phyloP scores from a whole-genome alignment of 805 yeast species.

The Ogataea siamensis region DNA sequence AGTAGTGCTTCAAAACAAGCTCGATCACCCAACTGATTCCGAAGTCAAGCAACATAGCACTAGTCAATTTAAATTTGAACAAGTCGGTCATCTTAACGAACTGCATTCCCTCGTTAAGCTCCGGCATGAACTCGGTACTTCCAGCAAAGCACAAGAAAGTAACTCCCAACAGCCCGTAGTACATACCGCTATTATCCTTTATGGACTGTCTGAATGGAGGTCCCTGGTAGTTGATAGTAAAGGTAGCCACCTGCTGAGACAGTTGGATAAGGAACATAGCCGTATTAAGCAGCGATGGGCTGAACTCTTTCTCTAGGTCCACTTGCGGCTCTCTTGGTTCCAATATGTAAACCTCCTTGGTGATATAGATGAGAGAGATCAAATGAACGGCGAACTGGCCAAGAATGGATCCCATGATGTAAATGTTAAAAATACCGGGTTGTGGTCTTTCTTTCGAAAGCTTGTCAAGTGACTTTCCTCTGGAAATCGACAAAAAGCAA shows the following conservation, averaged over 20 bases:
- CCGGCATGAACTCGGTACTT: slow-evolving; percentile 92
- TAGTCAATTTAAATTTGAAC: slow-evolving; percentile 78
- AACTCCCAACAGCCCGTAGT: slow-evolving; percentile 89
- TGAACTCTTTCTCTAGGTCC: slow-evolving; percentile 84
- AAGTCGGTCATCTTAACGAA: slow-evolving; percentile 78
- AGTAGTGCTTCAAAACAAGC: slow-evolving; percentile 72
- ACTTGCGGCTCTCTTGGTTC: slow-evolving; percentile 92
- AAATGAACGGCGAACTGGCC: slow-evolving; percentile 97
- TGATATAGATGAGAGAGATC: slow-evolving; percentile 74
- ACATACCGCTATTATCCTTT: slow-evolving; percentile 92
- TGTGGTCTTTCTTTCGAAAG: slow-evolving; percentile 94
- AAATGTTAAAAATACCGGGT: slow-evolving; percentile 91
- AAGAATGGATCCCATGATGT: slow-evolving; percentile 96
- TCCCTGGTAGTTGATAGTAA: slow-evolving; percentile 97
- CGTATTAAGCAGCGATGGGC: slow-evolving; percentile 89
- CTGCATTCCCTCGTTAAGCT: slow-evolving; percentile 85
- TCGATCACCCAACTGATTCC: slow-evolving; percentile 77
- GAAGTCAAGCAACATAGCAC: slow-evolving; percentile 71
- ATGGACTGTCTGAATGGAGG: slow-evolving; percentile 93
- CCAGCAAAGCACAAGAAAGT: slow-evolving; percentile 86
- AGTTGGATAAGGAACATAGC: slow-evolving; percentile 93
- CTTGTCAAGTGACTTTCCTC: slow-evolving; percentile 87
- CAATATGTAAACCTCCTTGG: slow-evolving; percentile 74
- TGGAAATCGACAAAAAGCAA: slow-evolving; percentile 92
- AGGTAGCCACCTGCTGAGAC: slow-evolving; percentile 96